phyloP scores from a whole-genome alignment of 2,329 filamentous ascomycete genomes.

The Chrysoporthe austroafricana region DNA sequence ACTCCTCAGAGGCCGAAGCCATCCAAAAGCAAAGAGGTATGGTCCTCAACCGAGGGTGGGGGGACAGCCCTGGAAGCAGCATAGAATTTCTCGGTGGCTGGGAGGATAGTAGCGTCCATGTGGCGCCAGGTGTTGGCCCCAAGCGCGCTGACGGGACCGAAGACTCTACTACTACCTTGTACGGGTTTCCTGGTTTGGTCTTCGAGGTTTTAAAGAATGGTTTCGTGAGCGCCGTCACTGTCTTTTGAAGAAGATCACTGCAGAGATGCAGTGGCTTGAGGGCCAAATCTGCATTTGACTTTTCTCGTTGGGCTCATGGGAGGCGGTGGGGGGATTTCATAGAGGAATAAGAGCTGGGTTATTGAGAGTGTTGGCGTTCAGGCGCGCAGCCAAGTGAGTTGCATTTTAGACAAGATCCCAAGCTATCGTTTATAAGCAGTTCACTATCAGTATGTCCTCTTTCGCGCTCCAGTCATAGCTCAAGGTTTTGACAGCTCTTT shows the following conservation, averaged over 20 bases:
- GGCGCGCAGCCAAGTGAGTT: background rate
- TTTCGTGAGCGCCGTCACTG: constrained; percentile 83
- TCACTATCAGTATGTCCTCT: background rate
- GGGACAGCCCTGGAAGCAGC: constrained; percentile 87
- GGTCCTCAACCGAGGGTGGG: constrained; percentile 90
- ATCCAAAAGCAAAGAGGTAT: constrained; percentile 68
- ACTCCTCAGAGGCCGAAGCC: constrained; percentile 58
- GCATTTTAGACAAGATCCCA: background rate
- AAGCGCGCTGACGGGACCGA: constrained; percentile 59
- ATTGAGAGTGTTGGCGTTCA: background rate
- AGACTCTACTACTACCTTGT: constrained; percentile 77
- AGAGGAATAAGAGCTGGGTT: background rate
- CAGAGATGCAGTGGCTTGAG: background rate
- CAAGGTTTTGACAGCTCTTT: background rate
- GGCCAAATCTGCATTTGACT: background rate
- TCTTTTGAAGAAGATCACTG: constrained; percentile 48
- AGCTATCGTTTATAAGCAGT: background rate
- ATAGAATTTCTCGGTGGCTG: constrained; percentile 84
- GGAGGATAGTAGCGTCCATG: constrained; percentile 70
- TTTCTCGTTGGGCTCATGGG: background rate
- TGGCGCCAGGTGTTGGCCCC: constrained; percentile 47
- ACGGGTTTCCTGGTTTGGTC: constrained; percentile 89
- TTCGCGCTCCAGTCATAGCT: background rate
- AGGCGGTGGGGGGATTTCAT: background rate
- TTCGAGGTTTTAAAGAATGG: constrained; percentile 97